These are phyloP conservation scores for Globisporangium okanoganense DNA, from an alignment of 352 stramenopile species.

Conservation along the genomic window DNA sequence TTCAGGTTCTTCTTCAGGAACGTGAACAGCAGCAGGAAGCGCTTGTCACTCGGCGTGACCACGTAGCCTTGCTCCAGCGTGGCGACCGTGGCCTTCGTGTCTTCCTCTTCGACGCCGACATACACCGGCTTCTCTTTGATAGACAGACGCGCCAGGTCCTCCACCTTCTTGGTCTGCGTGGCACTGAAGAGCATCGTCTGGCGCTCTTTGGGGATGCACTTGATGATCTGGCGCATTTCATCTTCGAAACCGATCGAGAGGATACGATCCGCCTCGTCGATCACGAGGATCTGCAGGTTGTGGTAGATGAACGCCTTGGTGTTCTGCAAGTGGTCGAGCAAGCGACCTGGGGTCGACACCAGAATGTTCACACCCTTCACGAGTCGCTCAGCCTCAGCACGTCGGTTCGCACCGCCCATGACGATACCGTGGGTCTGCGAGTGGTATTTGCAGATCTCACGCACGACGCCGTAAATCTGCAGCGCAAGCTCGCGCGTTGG, in stretches of 20 bases:
- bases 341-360: slow-evolving; percentile 95
- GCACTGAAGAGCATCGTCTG: slow-evolving; percentile 99
- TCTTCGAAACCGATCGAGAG: slow-evolving; percentile 99
- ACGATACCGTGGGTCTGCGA: slow-evolving; percentile 96
- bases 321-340: slow-evolving; percentile 98
- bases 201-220: slow-evolving; percentile 95
- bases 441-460: slow-evolving; percentile 95
- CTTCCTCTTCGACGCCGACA: slow-evolving; percentile 93
- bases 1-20: slow-evolving; percentile 99
- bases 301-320: slow-evolving; percentile 97
- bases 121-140: slow-evolving; percentile 97
- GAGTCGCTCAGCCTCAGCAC: slow-evolving; percentile 93
- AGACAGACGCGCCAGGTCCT: slow-evolving; percentile 92
- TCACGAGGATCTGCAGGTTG: slow-evolving; percentile 96
- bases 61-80: slow-evolving; percentile 98
- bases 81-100: slow-evolving; percentile 89
- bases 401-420: slow-evolving; percentile 97
- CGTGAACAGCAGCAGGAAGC: slow-evolving; percentile 98
- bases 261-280: slow-evolving; percentile 99
- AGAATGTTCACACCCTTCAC: slow-evolving; percentile 97
- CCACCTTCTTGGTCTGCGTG: slow-evolving; percentile 98
- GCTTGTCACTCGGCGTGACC: slow-evolving; percentile 96
- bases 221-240: slow-evolving; percentile 98
- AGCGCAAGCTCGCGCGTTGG: slow-evolving; percentile 97
- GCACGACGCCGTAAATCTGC: slow-evolving; percentile 98